Conservation (phyloP, 208 protist species). For the Blastocrithidia nonstop region DNA sequence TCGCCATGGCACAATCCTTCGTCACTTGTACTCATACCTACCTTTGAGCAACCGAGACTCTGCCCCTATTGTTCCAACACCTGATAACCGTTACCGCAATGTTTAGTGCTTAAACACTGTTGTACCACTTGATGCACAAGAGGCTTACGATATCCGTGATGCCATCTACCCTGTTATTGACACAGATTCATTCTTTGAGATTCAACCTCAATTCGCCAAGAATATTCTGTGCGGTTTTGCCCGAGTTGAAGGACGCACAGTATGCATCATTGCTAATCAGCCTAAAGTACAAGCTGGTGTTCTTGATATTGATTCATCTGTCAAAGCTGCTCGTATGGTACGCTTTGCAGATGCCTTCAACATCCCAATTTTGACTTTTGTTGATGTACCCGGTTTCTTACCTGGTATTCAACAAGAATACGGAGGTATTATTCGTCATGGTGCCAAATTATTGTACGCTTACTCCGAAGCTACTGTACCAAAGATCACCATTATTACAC, state of each 20-base stretch:
- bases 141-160: slow-evolving; percentile 90
- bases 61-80: slow-evolving; percentile 25
- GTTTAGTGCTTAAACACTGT: slow-evolving; percentile 36
- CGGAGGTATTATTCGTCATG: slow-evolving; percentile 93
- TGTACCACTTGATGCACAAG: slow-evolving; percentile 74
- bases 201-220: slow-evolving; percentile 88
- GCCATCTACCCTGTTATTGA: slow-evolving; percentile 83
- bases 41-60: slow-evolving; percentile 70
- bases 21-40: slow-evolving; percentile 81
- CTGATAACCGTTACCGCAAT: slow-evolving; percentile 36
- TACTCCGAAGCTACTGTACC: slow-evolving; percentile 95
- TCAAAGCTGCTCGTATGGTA: slow-evolving; percentile 90
- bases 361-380: slow-evolving; percentile 94
- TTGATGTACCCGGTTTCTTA: slow-evolving; percentile 95
- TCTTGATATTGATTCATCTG: slow-evolving; percentile 85
- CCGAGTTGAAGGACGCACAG: slow-evolving; percentile 79
- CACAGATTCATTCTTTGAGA: slow-evolving; percentile 86
- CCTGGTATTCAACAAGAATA: slow-evolving; percentile 85
- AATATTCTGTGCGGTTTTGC: slow-evolving; percentile 92
- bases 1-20: slow-evolving; percentile 62
- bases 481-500: slow-evolving; percentile 92
- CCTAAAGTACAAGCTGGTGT: slow-evolving; percentile 84
- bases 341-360: slow-evolving; percentile 95
- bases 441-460: slow-evolving; percentile 95
- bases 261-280: slow-evolving; percentile 93